Evolutionary conservation across 345 rosid species (phyloP).

Genomic region (Raphanus raphanistrum): DNA sequence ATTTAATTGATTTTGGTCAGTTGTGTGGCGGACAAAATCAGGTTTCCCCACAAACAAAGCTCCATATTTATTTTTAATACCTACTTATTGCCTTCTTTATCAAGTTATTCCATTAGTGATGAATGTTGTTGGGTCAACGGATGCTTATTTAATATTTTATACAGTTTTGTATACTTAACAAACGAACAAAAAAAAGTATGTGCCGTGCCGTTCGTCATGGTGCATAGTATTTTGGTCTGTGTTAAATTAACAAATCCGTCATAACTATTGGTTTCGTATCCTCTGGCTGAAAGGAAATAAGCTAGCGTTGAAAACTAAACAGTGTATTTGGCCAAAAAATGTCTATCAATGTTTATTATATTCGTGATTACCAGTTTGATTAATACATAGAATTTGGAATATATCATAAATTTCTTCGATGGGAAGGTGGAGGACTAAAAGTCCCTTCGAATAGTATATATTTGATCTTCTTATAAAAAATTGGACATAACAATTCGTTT

Average conservation of each 20-base stretch:
- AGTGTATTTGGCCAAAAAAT: not conserved
- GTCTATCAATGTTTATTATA: not conserved
- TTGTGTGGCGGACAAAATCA: slow-evolving; percentile 44
- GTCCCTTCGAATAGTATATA: not conserved
- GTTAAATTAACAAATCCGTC: not conserved
- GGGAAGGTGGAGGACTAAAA: not conserved
- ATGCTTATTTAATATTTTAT: not conserved
- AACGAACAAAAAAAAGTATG: not conserved
- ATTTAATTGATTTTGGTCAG: slow-evolving; percentile 19
- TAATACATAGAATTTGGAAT: not conserved
- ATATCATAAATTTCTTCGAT: not conserved
- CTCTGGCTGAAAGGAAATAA: not conserved
- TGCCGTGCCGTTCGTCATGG: slow-evolving; percentile 5
- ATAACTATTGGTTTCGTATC: not conserved
- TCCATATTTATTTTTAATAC: slow-evolving; percentile 15
- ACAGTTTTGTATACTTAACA: not conserved
- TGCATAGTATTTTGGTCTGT: not conserved
- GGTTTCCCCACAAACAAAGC: slow-evolving; percentile 29
- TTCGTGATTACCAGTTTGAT: not conserved
- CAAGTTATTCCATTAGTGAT: slow-evolving; percentile 4
- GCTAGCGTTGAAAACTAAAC: not conserved
- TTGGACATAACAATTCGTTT: not conserved
- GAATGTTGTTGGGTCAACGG: slow-evolving; percentile 6
- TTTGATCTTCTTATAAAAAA: no score
- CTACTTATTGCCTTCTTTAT: slow-evolving; percentile 15